Base-by-base conservation (phyloP, 805 yeast species). In the Blastobotrys attinorum region DNA sequence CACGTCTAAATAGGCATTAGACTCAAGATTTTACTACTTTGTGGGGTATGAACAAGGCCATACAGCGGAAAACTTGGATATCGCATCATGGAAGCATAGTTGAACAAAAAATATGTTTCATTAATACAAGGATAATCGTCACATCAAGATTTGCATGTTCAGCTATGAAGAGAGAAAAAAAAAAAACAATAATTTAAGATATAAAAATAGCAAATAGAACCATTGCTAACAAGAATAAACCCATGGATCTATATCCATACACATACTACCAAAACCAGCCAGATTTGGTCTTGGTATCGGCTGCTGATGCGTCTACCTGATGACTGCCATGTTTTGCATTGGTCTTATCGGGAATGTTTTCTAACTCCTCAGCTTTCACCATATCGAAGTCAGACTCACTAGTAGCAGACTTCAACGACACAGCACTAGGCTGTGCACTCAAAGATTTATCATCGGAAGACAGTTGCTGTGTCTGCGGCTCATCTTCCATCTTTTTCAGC, bases 361-460 rank as follows among this genome's bases (percentile, higher is more conserved):
- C 35, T 4, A 42, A 47, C 35, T 52, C 56, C 20, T 52, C 55
- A 13, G 22, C 29, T 38, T 43, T 45, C 27, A 52, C 55, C 7
- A 52, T 39, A 29, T 52, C 55, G 38, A 50, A 52, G 20, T 49
- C 55, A n/a, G 31, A 22, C n/a, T 39, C 43, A 20, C 42, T 39
- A 10, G 43, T n/a, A 22, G 37, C 16, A 3, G 36, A 15, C 29
- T 22, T 18, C 36, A 21, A 13, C 16, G 36, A 17, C 4, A 3
- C 33, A 36, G 5, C 22, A 13, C 37, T 32, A 5, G 15, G 13
- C 13, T 11, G 15, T 15, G 29, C 4, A 4, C 11, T 40, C 17
- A 33, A 37, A 23, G 33, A 27, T 17, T n/a, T 15, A 11, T 8
- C 21, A n/a, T n/a, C n/a, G 5, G 22, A n/a, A 4, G n/a, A 17